phyloP scores from a whole-genome alignment of 73 alveolate genomes.

The Paramecium primaurelia region DNA sequence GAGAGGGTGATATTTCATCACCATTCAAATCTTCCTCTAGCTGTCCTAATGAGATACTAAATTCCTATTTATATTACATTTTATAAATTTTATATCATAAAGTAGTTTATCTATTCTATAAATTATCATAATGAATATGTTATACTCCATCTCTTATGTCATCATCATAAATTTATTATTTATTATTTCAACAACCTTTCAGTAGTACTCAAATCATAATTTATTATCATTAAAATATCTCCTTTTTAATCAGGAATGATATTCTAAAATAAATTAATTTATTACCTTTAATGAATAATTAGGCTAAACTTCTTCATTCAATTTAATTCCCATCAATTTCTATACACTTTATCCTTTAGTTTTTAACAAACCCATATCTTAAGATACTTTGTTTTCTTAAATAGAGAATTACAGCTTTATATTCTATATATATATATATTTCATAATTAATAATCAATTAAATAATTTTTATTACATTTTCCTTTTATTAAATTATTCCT shows the following conservation, averaged over 20 bases:
- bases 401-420: too few species aligned
- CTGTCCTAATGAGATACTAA: not conserved
- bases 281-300: too few species aligned
- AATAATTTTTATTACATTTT: too few species aligned
- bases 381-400: too few species aligned
- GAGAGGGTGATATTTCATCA: not conserved
- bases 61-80: not conserved
- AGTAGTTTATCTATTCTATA: not conserved
- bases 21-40: not conserved
- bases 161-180: not conserved
- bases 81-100: not conserved
- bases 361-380: too few species aligned
- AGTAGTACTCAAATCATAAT: not conserved
- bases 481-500: too few species aligned
- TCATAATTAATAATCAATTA: too few species aligned
- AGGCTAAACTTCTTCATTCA: too few species aligned
- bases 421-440: too few species aligned
- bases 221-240: not conserved
- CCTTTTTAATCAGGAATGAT: not conserved
- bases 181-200: not conserved
- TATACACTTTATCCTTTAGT: too few species aligned
- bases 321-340: too few species aligned
- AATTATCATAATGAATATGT: not conserved
- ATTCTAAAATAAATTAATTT: too few species aligned
- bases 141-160: not conserved